Evolutionary conservation across 257 asterid species (phyloP), one percentile per base, ranked within the genome.

Genomic region (Forsythia viridissima): DNA sequence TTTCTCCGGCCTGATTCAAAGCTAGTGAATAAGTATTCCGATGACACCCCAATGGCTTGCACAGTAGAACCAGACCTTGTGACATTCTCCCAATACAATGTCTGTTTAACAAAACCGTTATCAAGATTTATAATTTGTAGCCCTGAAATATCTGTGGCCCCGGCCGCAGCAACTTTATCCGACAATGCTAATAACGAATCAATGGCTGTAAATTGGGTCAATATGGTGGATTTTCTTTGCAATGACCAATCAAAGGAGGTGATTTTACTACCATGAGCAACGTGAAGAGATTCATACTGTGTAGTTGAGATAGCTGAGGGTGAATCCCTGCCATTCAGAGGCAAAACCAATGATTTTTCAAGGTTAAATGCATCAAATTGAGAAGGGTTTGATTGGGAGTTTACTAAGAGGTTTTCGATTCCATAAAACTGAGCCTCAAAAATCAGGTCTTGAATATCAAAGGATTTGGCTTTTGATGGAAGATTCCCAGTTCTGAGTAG

Each of bases 201-300:
- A 20, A 96, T 85, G 38, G 94, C 98, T 7, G 87, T 85, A 80
- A 96, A 93, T 71, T 91, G 91, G 20, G 99, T 93, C 84, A 96
- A 75, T 43, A 92, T 86, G 24, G 99, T 93, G 57, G 93, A 92
- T 84, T 93, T 96, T 71, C 94, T 84, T 71, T 78, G 87, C 77
- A 96, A 51, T 4, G 98, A 94, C 98, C 99, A 93, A 78, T 93
- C 99, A 83, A 93, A 96, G 41, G 98, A 89, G 8, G 97, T 91
- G 81, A 96, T 83, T 82, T 93, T 96, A 77, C 97, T 87, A 15
- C 98, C 98, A 82, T 96, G 98, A 36, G 98, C 97, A 44, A 93
- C 94, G 76, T 93, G 98, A 72, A 92, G 88, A 9, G 95, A 92
- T 4, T 98, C 98, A 72, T 80, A 83, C 8, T 85, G 87, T 21